Evolutionary conservation across 805 yeast genomes (phyloP).

Genomic region (Ogataea wickerhamii): DNA sequence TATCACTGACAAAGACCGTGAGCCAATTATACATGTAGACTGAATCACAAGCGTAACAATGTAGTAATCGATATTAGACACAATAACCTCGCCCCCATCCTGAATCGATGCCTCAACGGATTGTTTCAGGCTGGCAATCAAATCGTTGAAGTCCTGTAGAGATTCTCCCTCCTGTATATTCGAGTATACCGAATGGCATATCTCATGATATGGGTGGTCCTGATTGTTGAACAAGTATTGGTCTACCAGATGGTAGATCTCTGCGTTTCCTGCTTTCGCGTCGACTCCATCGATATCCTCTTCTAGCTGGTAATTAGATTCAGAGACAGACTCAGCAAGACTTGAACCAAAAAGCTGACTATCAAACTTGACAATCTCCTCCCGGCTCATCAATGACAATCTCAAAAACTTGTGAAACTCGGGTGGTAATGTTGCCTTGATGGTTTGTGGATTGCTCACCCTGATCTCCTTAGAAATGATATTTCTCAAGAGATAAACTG

Average conservation of each 20-base stretch:
- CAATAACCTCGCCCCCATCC: constrained; percentile 6
- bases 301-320: constrained; percentile 16
- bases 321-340: constrained; percentile 20
- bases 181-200: constrained; percentile 32
- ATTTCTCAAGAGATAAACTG: constrained; percentile 67
- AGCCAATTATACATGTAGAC: constrained; percentile 75
- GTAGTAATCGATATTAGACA: constrained; percentile 35
- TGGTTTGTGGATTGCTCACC: constrained; percentile 69
- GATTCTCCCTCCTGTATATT: constrained; percentile 31
- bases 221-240: constrained; percentile 34
- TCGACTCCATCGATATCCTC: constrained; percentile 18
- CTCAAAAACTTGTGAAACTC: constrained; percentile 51
- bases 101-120: constrained; percentile 10
- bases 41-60: constrained; percentile 63
- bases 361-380: constrained; percentile 38
- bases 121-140: constrained; percentile 22
- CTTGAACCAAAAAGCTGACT: constrained; percentile 30
- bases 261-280: constrained; percentile 27
- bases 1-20: constrained; percentile 80
- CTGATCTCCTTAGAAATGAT: constrained; percentile 81
- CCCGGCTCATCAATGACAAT: constrained; percentile 35
- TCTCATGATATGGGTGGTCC: constrained; percentile 32
- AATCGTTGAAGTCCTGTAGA: constrained; percentile 27
- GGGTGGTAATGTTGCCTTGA: constrained; percentile 66
- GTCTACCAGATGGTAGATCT: constrained; percentile 29